Percentiles rank a stretch among this genome's conserved stretches.
These are phyloP conservation scores for Hymenoscyphus albidus DNA, from an alignment of 2,329 filamentous ascomycete species.

Conservation along the genomic window DNA sequence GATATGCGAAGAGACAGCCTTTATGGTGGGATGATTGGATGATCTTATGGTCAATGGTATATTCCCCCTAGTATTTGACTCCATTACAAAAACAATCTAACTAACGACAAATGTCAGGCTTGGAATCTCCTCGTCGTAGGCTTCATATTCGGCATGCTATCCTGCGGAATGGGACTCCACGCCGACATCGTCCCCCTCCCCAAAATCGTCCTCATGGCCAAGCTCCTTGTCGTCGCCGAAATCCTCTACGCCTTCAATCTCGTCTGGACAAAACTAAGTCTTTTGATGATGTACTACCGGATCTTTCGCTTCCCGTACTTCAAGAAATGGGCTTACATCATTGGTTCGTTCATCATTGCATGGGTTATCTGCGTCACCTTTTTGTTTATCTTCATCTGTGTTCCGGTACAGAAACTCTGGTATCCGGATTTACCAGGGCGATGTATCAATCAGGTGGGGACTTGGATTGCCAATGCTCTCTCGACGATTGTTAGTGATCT, in stretches of 20 bases:
- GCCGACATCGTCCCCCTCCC: slow-evolving; percentile 38
- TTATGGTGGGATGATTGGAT: slow-evolving; percentile 51
- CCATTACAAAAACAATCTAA: slow-evolving; percentile 1
- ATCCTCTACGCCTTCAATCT: slow-evolving; percentile 47
- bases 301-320: slow-evolving; percentile 47
- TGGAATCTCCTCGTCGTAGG: slow-evolving; percentile 44
- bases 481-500: slow-evolving; percentile 47
- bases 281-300: slow-evolving; percentile 51
- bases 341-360: slow-evolving; percentile 42
- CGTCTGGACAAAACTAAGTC: slow-evolving; percentile 47
- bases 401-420: slow-evolving; percentile 48
- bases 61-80: slow-evolving; percentile 6
- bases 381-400: slow-evolving; percentile 50
- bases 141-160: slow-evolving; percentile 47
- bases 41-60: slow-evolving; percentile 47
- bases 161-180: slow-evolving; percentile 45
- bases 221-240: slow-evolving; percentile 46
- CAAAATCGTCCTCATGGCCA: slow-evolving; percentile 43
- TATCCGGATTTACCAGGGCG: slow-evolving; percentile 42
- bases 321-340: slow-evolving; percentile 39
- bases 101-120: slow-evolving; percentile 5
- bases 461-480: slow-evolving; percentile 49
- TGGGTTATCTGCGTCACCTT: slow-evolving; percentile 48
- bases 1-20: slow-evolving; percentile 41
- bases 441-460: slow-evolving; percentile 48